Evolutionary conservation across 2,329 filamentous ascomycete genomes (phyloP), one percentile per base, ranked within the genome.

Genomic region (Colletotrichum paranaense): DNA sequence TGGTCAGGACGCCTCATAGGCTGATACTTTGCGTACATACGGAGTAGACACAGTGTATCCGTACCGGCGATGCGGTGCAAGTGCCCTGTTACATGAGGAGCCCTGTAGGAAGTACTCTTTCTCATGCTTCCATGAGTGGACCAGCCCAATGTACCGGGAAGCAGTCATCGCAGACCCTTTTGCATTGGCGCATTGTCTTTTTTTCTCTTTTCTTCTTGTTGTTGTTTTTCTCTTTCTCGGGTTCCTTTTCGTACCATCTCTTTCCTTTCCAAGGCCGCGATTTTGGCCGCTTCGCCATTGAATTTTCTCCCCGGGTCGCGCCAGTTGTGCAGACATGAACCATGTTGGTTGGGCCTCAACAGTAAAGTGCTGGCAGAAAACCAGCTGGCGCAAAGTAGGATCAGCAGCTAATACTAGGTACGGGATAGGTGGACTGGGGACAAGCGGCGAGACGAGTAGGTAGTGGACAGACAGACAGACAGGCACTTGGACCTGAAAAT

Each of bases 31-130:
- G 4, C 1, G 32, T 12, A 35, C 30, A 32, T 4, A 32, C 2
- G 30, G 30, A 32, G 30, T 56, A n/a, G 24, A 70, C 56, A 52
- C 67, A 58, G 71, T 65, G 71, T 73, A 70, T 67, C 56, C 60
- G 66, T 73, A 70, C 71, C 60, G 60, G 62, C 60, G 60, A 60
- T 46, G 67, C 56, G 67, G 71, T n/a, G 71, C 56, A 71, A 28
- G 49, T 71, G 56, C 56, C 62, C 56, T 65, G 71, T 16, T 16
- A n/a, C 8, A 6, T 57, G 59, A 62, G 59, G 59, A 49, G 59
- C 59, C 59, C 24, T 57, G 32, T 26, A 32, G 8, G 30, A 9
- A 11, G 30, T 32, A 59, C 32, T 60, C 56, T 73, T 49, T 64
- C 53, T 67, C 63, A 19, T 62, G 56, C 68, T 57, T 8, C 38